Evolutionary conservation across 1,139 yeast species (phyloP).

Genomic region (Protomyces macrosporus): DNA sequence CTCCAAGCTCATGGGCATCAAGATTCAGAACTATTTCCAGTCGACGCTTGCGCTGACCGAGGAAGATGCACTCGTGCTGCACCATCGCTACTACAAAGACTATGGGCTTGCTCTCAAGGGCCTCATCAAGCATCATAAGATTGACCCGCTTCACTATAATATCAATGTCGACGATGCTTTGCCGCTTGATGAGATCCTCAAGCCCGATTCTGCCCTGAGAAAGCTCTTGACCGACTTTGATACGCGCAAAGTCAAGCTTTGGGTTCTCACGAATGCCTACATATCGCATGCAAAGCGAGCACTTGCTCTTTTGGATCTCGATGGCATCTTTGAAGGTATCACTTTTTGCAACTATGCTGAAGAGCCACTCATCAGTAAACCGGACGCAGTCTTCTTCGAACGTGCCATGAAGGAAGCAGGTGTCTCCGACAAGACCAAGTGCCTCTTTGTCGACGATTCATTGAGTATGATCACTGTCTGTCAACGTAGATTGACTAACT

Average conservation of each 20-base stretch:
- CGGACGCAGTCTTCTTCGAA: conserved; percentile 52
- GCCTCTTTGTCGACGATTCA: conserved; percentile 70
- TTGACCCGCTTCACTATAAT: conserved; percentile 82
- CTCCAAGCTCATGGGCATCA: conserved; percentile 82
- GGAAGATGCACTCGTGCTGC: conserved; percentile 70
- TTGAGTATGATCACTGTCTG: neutral
- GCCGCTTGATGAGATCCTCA: conserved; percentile 69
- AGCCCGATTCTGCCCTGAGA: conserved; percentile 47
- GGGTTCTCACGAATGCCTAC: conserved; percentile 95
- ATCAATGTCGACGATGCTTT: conserved; percentile 83
- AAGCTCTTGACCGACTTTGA: conserved; percentile 40
- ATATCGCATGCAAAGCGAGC: conserved; percentile 75
- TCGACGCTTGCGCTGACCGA: conserved; percentile 56
- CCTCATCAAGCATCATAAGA: conserved; percentile 39
- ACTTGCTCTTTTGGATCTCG: conserved; percentile 70
- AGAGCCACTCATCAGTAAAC: conserved; percentile 62
- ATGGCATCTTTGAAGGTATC: conserved; percentile 85
- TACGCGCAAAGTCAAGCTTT: conserved; percentile 50
- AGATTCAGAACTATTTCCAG: conserved; percentile 76
- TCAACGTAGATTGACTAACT: conserved; percentile 38
- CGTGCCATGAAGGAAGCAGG: conserved; percentile 60
- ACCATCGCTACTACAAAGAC: conserved; percentile 68
- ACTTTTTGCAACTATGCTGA: conserved; percentile 80
- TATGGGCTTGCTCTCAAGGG: conserved; percentile 95
- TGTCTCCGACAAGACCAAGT: conserved; percentile 45